Conservation (phyloP, 192 early-diverging fungal genomes). For the Coemansia aciculifera region DNA sequence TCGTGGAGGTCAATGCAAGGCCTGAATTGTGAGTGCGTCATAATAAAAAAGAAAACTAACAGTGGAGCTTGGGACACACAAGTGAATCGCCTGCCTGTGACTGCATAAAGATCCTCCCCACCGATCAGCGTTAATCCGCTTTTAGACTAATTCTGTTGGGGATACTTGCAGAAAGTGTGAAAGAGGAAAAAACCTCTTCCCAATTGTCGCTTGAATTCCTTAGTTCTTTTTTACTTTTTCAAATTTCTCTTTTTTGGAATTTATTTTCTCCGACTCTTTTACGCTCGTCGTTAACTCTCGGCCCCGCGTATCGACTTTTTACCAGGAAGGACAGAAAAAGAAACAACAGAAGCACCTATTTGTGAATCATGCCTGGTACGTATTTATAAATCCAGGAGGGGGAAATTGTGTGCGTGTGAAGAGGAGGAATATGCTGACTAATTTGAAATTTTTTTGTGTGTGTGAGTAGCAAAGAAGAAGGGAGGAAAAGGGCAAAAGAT, state of each 20-base stretch:
- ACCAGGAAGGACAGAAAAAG: neutral
- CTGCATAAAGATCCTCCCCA: neutral
- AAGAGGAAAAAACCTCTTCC: neutral
- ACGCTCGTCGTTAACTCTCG: neutral
- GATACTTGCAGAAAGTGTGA: neutral
- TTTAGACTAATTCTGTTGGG: neutral
- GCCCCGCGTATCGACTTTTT: neutral
- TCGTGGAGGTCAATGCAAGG: constrained; percentile 99
- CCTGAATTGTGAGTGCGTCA: constrained; percentile 68
- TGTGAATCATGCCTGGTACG: constrained; percentile 5
- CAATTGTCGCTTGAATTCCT: neutral
- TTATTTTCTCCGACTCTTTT: neutral
- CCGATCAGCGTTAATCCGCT: neutral
- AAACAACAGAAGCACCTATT: neutral
- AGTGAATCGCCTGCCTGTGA: neutral
- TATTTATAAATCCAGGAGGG: neutral
- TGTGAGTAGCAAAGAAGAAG: constrained; percentile 70
- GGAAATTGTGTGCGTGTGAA: neutral
- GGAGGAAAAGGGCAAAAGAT: constrained; percentile 64
- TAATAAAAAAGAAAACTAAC: neutral
- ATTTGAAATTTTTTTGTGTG: neutral
- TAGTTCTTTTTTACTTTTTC: neutral
- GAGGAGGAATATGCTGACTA: constrained; percentile 56
- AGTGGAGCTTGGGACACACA: neutral
- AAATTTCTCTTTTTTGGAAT: neutral